Conservation (phyloP, 192 early-diverging fungal species). For the Ramicandelaber brevisporus region DNA sequence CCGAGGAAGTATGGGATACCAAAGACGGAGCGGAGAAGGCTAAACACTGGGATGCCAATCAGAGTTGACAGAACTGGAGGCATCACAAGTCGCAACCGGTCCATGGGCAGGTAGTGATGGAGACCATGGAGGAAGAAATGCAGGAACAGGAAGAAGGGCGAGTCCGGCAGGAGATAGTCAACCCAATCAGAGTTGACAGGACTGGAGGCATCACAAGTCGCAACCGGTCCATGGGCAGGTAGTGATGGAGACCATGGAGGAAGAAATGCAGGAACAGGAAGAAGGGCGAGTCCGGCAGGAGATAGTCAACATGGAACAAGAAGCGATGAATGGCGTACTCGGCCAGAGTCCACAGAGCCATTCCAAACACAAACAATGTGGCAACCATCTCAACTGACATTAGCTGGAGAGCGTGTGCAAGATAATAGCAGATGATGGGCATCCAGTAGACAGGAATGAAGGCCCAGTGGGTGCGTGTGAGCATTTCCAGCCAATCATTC, state of each 20-base stretch:
- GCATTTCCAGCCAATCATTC: conserved; percentile 42
- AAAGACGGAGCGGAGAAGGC: conserved; percentile 25
- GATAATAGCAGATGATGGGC: conserved; percentile 34
- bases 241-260: conserved; percentile 90
- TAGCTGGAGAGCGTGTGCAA: conserved; percentile 9
- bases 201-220: conserved; percentile 94
- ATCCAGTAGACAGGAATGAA: conserved; percentile 68
- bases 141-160: conserved; percentile 30
- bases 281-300: conserved; percentile 58
- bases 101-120: conserved; percentile 92
- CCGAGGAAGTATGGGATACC: too few species aligned
- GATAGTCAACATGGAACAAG: conserved; percentile 75
- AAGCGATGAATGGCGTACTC: conserved; percentile 88
- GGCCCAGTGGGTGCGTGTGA: conserved; percentile 84
- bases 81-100: conserved; percentile 88
- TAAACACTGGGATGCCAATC: conserved; percentile 34
- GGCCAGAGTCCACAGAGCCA: conserved; percentile 58
- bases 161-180: conserved; percentile 33
- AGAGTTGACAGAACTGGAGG: conserved; percentile 46
- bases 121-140: conserved; percentile 44
- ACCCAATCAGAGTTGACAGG: conserved; percentile 24
- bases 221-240: conserved; percentile 83
- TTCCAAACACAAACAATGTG: conserved; percentile 31
- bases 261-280: conserved; percentile 61
- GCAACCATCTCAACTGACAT: conserved; percentile 11